phyloP scores from a whole-genome alignment of 768 basidiomycete genomes.

The Phylloporus sp. region DNA sequence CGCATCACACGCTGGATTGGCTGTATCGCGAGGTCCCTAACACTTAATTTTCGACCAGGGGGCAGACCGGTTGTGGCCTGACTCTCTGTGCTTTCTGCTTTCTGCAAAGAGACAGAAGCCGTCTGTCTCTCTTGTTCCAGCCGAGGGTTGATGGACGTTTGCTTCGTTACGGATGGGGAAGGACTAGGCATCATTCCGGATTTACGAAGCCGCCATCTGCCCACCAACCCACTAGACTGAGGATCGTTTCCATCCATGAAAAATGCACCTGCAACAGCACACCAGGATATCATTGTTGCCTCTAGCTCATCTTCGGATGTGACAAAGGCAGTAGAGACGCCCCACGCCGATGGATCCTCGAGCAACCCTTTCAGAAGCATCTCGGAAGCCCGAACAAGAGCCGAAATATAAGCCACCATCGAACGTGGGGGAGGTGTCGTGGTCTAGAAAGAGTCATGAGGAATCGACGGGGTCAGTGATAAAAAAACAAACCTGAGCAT shows the following conservation, averaged over 20 bases:
- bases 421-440: slow-evolving; percentile 44
- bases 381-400: slow-evolving; percentile 48
- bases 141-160: slow-evolving; percentile 9
- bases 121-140: slow-evolving; percentile 5
- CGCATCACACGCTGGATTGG: slow-evolving; percentile 62
- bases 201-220: slow-evolving; percentile 25
- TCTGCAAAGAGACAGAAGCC: not conserved
- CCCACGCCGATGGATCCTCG: slow-evolving; percentile 60
- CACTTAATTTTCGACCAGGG: slow-evolving; percentile 24
- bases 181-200: slow-evolving; percentile 5
- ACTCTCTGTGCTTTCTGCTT: not conserved
- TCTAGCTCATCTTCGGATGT: slow-evolving; percentile 49
- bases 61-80: not conserved
- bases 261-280: slow-evolving; percentile 30
- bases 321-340: slow-evolving; percentile 58
- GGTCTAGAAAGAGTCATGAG: slow-evolving; percentile 24
- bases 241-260: slow-evolving; percentile 29
- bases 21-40: slow-evolving; percentile 58
- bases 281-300: slow-evolving; percentile 52
- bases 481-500: slow-evolving; percentile 31
- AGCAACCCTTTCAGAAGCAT: slow-evolving; percentile 47
- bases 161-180: slow-evolving; percentile 3
- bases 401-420: slow-evolving; percentile 48
- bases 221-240: slow-evolving; percentile 7
- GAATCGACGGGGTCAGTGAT: not conserved